Evolutionary conservation across 352 stramenopile species (phyloP).

Genomic region (Globisporangium okanoganense): DNA sequence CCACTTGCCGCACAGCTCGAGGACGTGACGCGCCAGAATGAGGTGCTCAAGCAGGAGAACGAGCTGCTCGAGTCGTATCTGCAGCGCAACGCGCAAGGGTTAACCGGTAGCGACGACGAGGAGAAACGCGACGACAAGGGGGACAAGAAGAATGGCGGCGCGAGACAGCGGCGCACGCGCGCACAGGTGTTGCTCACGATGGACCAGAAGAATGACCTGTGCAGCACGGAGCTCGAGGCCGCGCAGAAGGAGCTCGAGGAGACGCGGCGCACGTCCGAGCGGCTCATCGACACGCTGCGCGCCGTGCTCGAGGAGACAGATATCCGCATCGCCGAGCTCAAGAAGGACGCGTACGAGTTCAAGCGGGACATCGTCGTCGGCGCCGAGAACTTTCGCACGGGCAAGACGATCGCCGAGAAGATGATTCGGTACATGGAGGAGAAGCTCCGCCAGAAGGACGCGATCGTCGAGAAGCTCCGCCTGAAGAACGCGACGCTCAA

Average conservation of each 20-base stretch:
- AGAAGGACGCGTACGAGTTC: slow-evolving; percentile 96
- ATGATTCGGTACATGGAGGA: slow-evolving; percentile 95
- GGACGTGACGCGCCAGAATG: slow-evolving; percentile 82
- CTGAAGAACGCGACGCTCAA: slow-evolving; percentile 94
- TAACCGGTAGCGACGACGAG: slow-evolving; percentile 58
- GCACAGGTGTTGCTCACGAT: slow-evolving; percentile 80
- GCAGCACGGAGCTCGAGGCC: slow-evolving; percentile 82
- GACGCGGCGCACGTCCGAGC: slow-evolving; percentile 87
- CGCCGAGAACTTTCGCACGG: slow-evolving; percentile 92
- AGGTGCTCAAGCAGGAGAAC: slow-evolving; percentile 89
- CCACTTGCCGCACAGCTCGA: slow-evolving; percentile 48
- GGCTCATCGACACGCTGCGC: slow-evolving; percentile 92
- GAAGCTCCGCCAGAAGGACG: slow-evolving; percentile 90
- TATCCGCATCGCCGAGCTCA: slow-evolving; percentile 92
- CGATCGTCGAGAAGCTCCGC: slow-evolving; percentile 90
- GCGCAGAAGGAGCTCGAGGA: slow-evolving; percentile 88
- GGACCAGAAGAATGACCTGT: slow-evolving; percentile 93
- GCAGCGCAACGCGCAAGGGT: slow-evolving; percentile 47
- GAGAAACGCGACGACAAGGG: slow-evolving; percentile 47
- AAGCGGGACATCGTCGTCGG: slow-evolving; percentile 94
- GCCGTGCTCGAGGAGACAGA: slow-evolving; percentile 93
- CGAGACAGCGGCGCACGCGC: slow-evolving; percentile 40
- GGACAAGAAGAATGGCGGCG: slow-evolving; percentile 34
- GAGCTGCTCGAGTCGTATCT: slow-evolving; percentile 88
- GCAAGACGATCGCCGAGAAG: slow-evolving; percentile 92